Percentiles rank a stretch among this genome's conserved stretches.
Conservation (phyloP, 2,329 filamentous ascomycete species). For the Calonectria fujianensis region DNA sequence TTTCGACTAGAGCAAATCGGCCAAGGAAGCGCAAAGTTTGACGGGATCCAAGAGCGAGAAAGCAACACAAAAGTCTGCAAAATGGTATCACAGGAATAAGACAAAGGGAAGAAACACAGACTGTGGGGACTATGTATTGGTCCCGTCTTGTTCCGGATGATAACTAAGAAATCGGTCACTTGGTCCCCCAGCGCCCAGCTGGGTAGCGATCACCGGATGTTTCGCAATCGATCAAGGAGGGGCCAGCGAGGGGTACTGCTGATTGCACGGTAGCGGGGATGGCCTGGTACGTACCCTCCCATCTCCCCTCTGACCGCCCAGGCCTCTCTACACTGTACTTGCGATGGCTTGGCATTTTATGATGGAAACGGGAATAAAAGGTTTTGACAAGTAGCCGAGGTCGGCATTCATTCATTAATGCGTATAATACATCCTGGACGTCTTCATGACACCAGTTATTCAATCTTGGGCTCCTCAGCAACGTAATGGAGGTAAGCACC, state of each 20-base stretch:
- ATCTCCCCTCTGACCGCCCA: neutral
- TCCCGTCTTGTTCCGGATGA: constrained; percentile 37
- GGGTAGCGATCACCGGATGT: constrained; percentile 55
- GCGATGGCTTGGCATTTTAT: neutral
- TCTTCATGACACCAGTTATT: constrained; percentile 42
- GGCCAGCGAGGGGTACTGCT: constrained; percentile 14
- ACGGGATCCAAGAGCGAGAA: neutral
- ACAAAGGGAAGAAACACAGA: neutral
- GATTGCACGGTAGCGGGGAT: constrained; percentile 38
- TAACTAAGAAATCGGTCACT: constrained; percentile 47
- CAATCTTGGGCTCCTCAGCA: constrained; percentile 84
- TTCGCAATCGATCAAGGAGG: constrained; percentile 47
- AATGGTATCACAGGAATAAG: constrained; percentile 12
- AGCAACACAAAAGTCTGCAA: constrained; percentile 18
- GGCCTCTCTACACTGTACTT: neutral
- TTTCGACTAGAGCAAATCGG: constrained; percentile 2
- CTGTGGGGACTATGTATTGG: constrained; percentile 3
- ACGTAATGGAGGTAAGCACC: constrained; percentile 98
- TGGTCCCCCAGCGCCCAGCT: constrained; percentile 51
- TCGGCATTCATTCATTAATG: constrained; percentile 24
- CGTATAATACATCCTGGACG: constrained; percentile 41
- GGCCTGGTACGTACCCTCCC: constrained; percentile 42
- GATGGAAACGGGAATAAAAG: neutral
- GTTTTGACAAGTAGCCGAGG: constrained; percentile 13
- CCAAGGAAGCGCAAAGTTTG: constrained; percentile 21